A percentile compares a stretch with the other conserved stretches of the same genome.
Conservation (phyloP, 2,329 filamentous ascomycete species). For the Elsinoe ampelina region DNA sequence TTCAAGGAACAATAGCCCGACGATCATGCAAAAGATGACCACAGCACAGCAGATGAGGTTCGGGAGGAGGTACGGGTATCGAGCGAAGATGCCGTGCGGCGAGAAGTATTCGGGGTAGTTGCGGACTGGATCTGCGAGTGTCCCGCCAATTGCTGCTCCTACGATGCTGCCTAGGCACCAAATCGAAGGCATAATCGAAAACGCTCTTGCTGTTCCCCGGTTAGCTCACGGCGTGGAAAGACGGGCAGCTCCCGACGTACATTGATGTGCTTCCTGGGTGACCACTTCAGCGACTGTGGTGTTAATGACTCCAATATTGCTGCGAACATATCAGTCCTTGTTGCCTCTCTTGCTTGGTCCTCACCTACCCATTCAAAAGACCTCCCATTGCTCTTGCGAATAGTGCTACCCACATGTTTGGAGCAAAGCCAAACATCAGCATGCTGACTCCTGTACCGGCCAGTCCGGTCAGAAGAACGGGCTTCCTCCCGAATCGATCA, state of each 20-base stretch:
- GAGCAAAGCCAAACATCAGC: constrained; percentile 82
- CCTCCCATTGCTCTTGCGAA: constrained; percentile 83
- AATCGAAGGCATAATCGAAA: constrained; percentile 95
- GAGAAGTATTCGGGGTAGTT: constrained; percentile 69
- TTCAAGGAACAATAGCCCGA: constrained; percentile 80
- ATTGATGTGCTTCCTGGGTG: constrained; percentile 86
- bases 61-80: constrained; percentile 80
- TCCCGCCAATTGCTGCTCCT: constrained; percentile 82
- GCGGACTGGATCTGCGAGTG: constrained; percentile 75
- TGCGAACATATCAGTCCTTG: constrained; percentile 27
- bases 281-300: constrained; percentile 93
- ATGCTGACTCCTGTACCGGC: constrained; percentile 88
- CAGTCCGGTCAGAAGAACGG: constrained; percentile 80
- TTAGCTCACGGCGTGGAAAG: constrained; percentile 13
- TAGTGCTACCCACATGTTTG: constrained; percentile 70
- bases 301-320: constrained; percentile 89
- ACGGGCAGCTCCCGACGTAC: constrained; percentile 40
- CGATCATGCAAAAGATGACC: constrained; percentile 62
- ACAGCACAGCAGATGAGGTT: constrained; percentile 84
- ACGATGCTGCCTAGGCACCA: constrained; percentile 96
- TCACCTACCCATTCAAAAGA: constrained; percentile 74
- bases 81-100: constrained; percentile 68
- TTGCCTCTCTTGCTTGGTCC: not conserved
- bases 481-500: constrained; percentile 85
- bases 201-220: constrained; percentile 61